phyloP scores from a whole-genome alignment of 192 early-diverging fungal genomes.

The Coemansia sp. region DNA sequence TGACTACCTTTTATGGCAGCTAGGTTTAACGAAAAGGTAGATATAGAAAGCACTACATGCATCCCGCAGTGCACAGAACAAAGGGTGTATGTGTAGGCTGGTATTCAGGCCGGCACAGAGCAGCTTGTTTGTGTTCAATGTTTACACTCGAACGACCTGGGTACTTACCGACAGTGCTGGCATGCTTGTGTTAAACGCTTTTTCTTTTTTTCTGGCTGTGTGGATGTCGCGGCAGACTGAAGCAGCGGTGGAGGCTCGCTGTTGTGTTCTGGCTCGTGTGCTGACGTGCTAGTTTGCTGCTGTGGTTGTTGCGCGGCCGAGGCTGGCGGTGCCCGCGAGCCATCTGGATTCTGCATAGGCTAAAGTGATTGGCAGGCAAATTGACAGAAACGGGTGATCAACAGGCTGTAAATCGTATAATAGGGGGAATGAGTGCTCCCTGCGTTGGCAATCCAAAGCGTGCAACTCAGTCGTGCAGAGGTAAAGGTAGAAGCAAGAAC shows the following conservation, averaged over 20 bases:
- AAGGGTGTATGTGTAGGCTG: too few relatives aligned
- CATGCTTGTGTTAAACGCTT: conserved; percentile 55
- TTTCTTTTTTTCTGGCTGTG: conserved; percentile 41
- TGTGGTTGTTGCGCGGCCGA: conserved; percentile 14
- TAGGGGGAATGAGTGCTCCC: background rate
- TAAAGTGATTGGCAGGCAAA: conserved; percentile 1
- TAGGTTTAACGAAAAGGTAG: too few relatives aligned
- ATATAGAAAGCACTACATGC: too few relatives aligned
- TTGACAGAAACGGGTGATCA: background rate
- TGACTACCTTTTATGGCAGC: too few relatives aligned
- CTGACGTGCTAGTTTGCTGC: background rate
- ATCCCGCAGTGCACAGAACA: too few relatives aligned
- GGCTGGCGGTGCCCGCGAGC: background rate
- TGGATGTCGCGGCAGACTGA: background rate
- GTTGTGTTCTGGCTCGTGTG: conserved; percentile 2
- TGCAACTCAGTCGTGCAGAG: background rate
- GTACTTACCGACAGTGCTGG: conserved; percentile 51
- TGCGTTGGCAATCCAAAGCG: conserved; percentile 4
- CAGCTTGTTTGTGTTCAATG: too few relatives aligned
- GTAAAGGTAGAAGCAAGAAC: background rate
- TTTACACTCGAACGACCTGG: background rate
- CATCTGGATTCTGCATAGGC: conserved; percentile 5
- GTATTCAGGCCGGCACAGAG: too few relatives aligned
- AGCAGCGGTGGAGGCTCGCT: conserved; percentile 11
- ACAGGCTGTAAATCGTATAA: background rate